A percentile compares a stretch with the other conserved stretches of the same genome.
These are phyloP conservation scores for Gremmenia infestans DNA, from an alignment of 2,329 filamentous ascomycete species.

Conservation along the genomic window DNA sequence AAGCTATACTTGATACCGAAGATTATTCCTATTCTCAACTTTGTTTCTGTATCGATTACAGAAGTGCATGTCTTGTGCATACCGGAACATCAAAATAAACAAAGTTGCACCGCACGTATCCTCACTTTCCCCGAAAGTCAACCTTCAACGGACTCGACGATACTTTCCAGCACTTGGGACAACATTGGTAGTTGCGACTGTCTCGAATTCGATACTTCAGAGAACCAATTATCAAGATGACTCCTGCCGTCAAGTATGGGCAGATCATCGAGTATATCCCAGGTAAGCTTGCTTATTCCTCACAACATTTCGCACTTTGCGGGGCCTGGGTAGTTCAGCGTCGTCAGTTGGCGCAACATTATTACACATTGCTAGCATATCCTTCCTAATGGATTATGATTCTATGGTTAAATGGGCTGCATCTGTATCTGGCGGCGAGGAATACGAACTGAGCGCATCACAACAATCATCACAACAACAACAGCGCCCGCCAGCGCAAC, in stretches of 20 bases:
- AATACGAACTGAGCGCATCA: slow-evolving; percentile 11
- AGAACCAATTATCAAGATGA: slow-evolving; percentile 32
- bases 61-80: slow-evolving; percentile 22
- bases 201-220: background rate
- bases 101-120: slow-evolving; percentile 7
- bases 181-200: slow-evolving; percentile 17
- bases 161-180: slow-evolving; percentile 4
- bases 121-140: slow-evolving; percentile 1
- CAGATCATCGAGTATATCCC: slow-evolving; percentile 96
- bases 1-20: slow-evolving; percentile 8
- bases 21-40: slow-evolving; percentile 16
- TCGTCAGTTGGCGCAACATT: slow-evolving; percentile 14
- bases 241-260: slow-evolving; percentile 55
- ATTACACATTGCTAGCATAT: slow-evolving; percentile 19
- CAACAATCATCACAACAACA: background rate
- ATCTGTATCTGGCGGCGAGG: slow-evolving; percentile 15
- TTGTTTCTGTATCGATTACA: background rate
- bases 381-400: slow-evolving; percentile 12
- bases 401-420: slow-evolving; percentile 23
- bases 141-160: slow-evolving; percentile 3
- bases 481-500: background rate
- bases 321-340: slow-evolving; percentile 10
- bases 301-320: slow-evolving; percentile 5
- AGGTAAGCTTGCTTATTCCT: slow-evolving; percentile 53
- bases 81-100: slow-evolving; percentile 14